A percentile compares a stretch with the other conserved stretches of the same genome.
phyloP scores from a whole-genome alignment of 106 monocot genomes.

The Alisma plantagoaquatica region DNA sequence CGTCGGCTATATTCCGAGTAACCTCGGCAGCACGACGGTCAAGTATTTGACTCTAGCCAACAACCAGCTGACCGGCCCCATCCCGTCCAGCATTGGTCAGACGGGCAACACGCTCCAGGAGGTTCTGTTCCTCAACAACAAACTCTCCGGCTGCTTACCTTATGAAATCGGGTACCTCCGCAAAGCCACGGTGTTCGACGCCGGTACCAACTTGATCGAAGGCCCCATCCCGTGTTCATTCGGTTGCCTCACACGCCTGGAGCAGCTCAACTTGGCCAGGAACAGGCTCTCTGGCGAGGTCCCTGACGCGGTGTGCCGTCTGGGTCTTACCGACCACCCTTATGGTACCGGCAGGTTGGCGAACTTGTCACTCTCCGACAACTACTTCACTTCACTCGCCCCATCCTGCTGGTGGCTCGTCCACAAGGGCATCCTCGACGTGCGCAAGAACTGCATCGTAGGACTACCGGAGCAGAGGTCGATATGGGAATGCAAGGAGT shows the following conservation, averaged over 20 bases:
- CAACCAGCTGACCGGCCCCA: too few relatives aligned
- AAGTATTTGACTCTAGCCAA: conserved; percentile 13
- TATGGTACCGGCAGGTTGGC: neutral
- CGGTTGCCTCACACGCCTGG: conserved; percentile 24
- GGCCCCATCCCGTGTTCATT: conserved; percentile 37
- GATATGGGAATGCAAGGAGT: conserved; percentile 6
- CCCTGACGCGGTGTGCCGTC: conserved; percentile 31
- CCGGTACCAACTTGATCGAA: conserved; percentile 25
- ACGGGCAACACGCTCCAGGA: neutral
- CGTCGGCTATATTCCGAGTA: neutral
- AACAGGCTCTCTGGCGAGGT: conserved; percentile 35
- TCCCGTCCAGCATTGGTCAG: conserved; percentile 1
- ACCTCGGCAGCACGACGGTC: conserved; percentile 3
- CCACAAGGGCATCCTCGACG: conserved; percentile 11
- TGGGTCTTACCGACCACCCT: too few relatives aligned
- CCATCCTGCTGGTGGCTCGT: conserved; percentile 11
- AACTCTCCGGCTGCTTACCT: conserved; percentile 9
- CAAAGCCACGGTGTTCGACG: conserved; percentile 27
- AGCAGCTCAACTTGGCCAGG: conserved; percentile 66
- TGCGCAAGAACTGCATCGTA: conserved; percentile 19
- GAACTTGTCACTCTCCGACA: conserved; percentile 25
- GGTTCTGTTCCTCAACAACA: conserved; percentile 12
- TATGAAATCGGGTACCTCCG: conserved; percentile 5
- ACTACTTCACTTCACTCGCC: conserved; percentile 23
- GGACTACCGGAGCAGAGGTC: conserved; percentile 13